Conservation (phyloP, 768 basidiomycete species). For the Russula dissimulans region DNA sequence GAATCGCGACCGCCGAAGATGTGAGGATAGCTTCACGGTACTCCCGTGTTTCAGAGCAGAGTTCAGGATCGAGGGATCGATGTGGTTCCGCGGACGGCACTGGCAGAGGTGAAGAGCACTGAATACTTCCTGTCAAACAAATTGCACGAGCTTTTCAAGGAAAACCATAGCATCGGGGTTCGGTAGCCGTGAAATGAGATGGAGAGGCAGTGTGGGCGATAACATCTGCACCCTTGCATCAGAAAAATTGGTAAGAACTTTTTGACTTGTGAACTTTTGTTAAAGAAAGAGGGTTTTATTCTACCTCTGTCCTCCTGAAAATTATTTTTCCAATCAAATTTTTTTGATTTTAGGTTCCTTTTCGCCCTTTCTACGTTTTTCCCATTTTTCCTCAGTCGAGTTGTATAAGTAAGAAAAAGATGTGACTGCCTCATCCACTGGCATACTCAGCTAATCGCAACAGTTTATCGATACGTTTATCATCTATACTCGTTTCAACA, state of each 20-base stretch:
- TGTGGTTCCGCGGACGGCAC: conserved; percentile 61
- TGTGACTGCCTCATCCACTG: too few relatives aligned
- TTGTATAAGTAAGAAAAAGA: too few relatives aligned
- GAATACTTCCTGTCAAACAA: background rate
- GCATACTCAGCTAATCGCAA: background rate
- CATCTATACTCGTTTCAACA: background rate
- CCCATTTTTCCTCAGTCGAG: too few relatives aligned
- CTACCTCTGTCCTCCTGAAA: too few relatives aligned
- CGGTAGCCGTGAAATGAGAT: conserved; percentile 36
- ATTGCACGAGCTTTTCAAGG: background rate
- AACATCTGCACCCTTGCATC: conserved; percentile 51
- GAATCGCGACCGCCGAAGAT: conserved; percentile 44
- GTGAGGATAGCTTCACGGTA: conserved; percentile 51
- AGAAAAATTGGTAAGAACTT: too few relatives aligned
- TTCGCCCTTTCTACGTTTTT: too few relatives aligned
- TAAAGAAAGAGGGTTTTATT: too few relatives aligned
- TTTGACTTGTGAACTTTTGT: conserved; percentile 53
- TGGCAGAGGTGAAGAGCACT: conserved; percentile 67
- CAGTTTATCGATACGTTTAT: conserved; percentile 21
- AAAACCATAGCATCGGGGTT: conserved; percentile 27
- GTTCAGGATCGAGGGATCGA: conserved; percentile 51
- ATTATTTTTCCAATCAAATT: too few relatives aligned
- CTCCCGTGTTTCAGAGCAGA: conserved; percentile 49
- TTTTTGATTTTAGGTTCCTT: too few relatives aligned
- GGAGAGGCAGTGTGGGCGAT: conserved; percentile 66